Evolutionary conservation across 805 yeast genomes (phyloP), one percentile per base, ranked within the genome.

Genomic region (Saturnispora hagleri): DNA sequence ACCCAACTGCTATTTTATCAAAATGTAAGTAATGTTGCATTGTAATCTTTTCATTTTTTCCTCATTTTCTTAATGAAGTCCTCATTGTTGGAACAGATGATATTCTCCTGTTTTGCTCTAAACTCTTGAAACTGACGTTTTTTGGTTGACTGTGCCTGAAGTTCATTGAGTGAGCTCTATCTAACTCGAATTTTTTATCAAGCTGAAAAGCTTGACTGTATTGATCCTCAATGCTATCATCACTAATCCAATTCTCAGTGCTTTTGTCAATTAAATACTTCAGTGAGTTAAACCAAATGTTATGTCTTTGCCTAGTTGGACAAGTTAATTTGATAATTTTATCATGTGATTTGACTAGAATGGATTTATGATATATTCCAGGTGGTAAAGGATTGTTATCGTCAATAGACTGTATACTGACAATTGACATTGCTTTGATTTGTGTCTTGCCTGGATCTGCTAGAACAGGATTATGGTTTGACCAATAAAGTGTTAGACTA

Each of bases 381-480:
- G 93, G 83, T 4, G 97, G 97, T 52, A 85, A 73, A 4, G 96
- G 95, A 66, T 89, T 90, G 58, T 81, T 76, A 64, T 91, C 97
- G 4, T 79, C 84, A 3, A 89, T 85, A 55, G 89, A 81, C 61
- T 85, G 86, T 33, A 90, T 93, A 8, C 82, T 76, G 18, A 82
- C 64, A 49, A 91, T 89, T 0, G 95, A 90, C 51, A 88, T 81
- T 13, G 93, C 89, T 58, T 82, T 79, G 3, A 95, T 85, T 60
- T 77, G 81, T 33, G 77, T 80, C 2, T 76, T 75, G 0, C 82
- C 70, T 9, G 89, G 86, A 58, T 85, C 83, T 3, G 80, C 76
- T 46, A 85, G 64, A 0, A 84, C 84, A 1, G 97, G 97, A 61
- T 86, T 87, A 12, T 81, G 74, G 5, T 78, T 75, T 3, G 91